Evolutionary conservation across 139 green algal genomes (phyloP), one percentile per base, ranked within the genome.

Genomic region (Chlorella sp.): DNA sequence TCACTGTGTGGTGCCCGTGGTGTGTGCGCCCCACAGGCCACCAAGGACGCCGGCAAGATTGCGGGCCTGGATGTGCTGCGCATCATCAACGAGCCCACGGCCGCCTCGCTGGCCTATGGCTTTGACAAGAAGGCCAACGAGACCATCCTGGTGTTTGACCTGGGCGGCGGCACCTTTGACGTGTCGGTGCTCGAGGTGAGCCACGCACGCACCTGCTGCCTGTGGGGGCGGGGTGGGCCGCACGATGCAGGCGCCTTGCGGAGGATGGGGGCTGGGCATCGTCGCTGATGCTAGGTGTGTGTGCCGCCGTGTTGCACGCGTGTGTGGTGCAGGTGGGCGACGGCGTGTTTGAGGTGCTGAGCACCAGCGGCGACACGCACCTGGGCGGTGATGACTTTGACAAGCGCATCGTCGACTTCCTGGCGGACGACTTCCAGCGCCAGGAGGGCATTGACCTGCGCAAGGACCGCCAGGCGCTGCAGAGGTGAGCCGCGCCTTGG

Each of bases 41-140:
- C 87, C 66, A 91, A 91, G 82, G 87, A 91, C 70, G 84, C 87
- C 30, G 86, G 94, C 31, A 90, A 88, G 70, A 99, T 98, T 77
- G 96, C 92, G 27, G 96, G 96, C 66, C 72, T 99, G 27, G 94
- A 99, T 51, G 95, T 99, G 49, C 91, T 99, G 79, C 90, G 95
- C 67, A 99, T 99, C 87, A 98, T 99, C 86, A 99, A 99, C 80
- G 96, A 99, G 91, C 96, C 96, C 51, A 99, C 95, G 1, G 95
- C 96, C 23, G 96, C 96, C 1, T 97, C 96, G 0, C 85, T 99
- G 65, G 96, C 96, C 0, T 99, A 99, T 71, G 95, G 94, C 59
- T 93, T 98, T 77, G 95, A 99, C 71, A 93, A 91, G 79, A 98
- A 99, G 92, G 85, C 74, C 60, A 98, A 98, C 73, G 96, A 99